Conservation (phyloP, 768 basidiomycete species). For the Mycena rosella region DNA sequence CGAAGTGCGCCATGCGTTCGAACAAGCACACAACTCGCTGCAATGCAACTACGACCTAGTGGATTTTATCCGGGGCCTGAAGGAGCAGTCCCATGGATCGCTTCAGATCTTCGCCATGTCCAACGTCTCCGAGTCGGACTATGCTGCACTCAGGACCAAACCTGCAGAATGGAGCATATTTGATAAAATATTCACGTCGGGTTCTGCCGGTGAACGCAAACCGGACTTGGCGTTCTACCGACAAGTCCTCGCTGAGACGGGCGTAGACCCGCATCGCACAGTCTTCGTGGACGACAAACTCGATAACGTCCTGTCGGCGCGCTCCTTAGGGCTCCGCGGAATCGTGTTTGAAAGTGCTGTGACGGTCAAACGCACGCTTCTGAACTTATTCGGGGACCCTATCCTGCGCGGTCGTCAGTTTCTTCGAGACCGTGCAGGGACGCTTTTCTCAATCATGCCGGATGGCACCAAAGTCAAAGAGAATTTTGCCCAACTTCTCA, state of each 20-base stretch:
- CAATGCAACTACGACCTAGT: constrained; percentile 45
- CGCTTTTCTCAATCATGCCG: constrained; percentile 59
- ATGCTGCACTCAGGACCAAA: constrained; percentile 56
- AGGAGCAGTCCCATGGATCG: constrained; percentile 36
- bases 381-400: constrained; percentile 62
- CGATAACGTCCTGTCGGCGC: constrained; percentile 69
- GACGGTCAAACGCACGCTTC: constrained; percentile 57
- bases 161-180: constrained; percentile 62
- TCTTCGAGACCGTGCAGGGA: constrained; percentile 52
- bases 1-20: constrained; percentile 50
- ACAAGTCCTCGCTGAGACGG: constrained; percentile 60
- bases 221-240: constrained; percentile 60
- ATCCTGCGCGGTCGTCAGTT: constrained; percentile 55
- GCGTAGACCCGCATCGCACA: constrained; percentile 57
- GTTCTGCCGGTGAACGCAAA: constrained; percentile 59
- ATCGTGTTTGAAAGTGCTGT: constrained; percentile 57
- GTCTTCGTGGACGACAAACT: constrained; percentile 72
- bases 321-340: constrained; percentile 67
- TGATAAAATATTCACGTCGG: constrained; percentile 65
- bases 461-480: constrained; percentile 55
- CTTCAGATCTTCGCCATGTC: constrained; percentile 65
- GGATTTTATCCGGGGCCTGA: constrained; percentile 50
- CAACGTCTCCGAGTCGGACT: constrained; percentile 69
- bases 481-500: constrained; percentile 71
- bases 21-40: constrained; percentile 51